Evolutionary conservation across 176 grass and related monocot genomes (phyloP), one percentile per base, ranked within the genome.

Genomic region (Oryza rufipogon): DNA sequence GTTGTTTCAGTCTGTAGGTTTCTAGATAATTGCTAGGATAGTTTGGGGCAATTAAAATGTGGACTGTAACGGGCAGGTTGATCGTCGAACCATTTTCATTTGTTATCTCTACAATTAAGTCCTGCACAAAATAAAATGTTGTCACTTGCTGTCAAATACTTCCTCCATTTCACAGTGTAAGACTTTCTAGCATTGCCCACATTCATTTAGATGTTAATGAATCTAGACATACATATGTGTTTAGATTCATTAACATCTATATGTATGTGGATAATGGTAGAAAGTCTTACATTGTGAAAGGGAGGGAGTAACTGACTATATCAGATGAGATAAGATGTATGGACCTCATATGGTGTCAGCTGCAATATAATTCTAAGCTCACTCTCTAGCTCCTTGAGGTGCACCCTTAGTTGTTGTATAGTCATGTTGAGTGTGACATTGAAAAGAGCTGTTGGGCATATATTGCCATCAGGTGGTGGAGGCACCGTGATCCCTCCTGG

Each of bases 401-500:
- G 5, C 11, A 28, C 17, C 64, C 63, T 80, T 80, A 87, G 42
- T 63, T 76, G 69, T 70, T 56, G 70, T 76, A 91, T 87, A 52
- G 70, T 71, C 32, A 11, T 71, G 42, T 80, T 64, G 38, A 91
- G 46, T 5, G 76, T 87, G 6, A 87, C 10, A 42, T 75, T 80
- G 80, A 91, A 91, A 33, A 87, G 26, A 64, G 70, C 7, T 36
- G 39, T 26, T 20, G 6, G 20, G 13, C 80, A 64, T 52, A 22
- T 0, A 45, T 41, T 47, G 45, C 44, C 51, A 38, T 70, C 60
- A 74, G 14, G 68, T 6, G 26, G 80, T 25, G 76, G 85, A 86
- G 68, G 64, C 70, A 91, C 36, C 20, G 89, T 87, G 66, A 87
- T 87, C 80, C 89, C 89, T 91, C 85, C 89, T 54, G 89, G 89